A percentile compares a stretch with the other conserved stretches of the same genome.
phyloP scores from a whole-genome alignment of 768 basidiomycete genomes.

The Auriscalpium orientale region DNA sequence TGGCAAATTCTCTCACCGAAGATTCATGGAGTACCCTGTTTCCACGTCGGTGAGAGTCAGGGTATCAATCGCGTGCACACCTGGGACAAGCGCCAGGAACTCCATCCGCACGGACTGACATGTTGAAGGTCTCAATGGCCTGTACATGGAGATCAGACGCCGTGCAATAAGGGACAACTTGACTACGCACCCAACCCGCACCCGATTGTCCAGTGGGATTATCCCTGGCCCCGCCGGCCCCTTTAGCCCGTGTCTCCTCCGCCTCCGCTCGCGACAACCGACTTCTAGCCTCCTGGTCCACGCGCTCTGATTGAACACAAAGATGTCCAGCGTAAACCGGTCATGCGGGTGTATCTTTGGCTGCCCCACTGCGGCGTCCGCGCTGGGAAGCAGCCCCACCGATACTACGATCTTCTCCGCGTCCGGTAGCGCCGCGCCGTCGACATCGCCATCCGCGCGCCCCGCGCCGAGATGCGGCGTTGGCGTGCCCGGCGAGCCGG shows the following conservation, averaged over 20 bases:
- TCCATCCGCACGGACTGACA: slow-evolving; percentile 85
- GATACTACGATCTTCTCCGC: slow-evolving; percentile 66
- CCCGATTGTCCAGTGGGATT: slow-evolving; percentile 67
- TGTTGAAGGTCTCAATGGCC: slow-evolving; percentile 71
- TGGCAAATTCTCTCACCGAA: slow-evolving; percentile 42
- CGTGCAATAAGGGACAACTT: background rate
- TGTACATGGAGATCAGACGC: slow-evolving; percentile 20
- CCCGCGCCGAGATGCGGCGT: slow-evolving; percentile 41
- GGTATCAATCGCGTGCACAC: slow-evolving; percentile 68
- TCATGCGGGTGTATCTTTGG: slow-evolving; percentile 62
- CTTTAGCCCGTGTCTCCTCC: slow-evolving; percentile 31
- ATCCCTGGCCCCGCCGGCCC: slow-evolving; percentile 46
- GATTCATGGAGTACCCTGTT: slow-evolving; percentile 61
- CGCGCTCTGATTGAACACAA: slow-evolving; percentile 76
- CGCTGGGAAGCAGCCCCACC: slow-evolving; percentile 36
- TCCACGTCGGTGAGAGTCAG: slow-evolving; percentile 71
- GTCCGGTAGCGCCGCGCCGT: slow-evolving; percentile 25
- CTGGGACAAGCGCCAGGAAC: slow-evolving; percentile 73
- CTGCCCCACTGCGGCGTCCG: slow-evolving; percentile 20
- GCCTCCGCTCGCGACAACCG: slow-evolving; percentile 50
- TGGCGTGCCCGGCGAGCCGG: slow-evolving; percentile 44
- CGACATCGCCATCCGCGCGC: slow-evolving; percentile 28
- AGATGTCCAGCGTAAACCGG: slow-evolving; percentile 75
- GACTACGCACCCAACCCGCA: slow-evolving; percentile 68
- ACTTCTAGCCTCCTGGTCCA: slow-evolving; percentile 76